These are phyloP conservation scores for Thymus mandschuricus DNA, from an alignment of 257 asterid species.

Conservation along the genomic window DNA sequence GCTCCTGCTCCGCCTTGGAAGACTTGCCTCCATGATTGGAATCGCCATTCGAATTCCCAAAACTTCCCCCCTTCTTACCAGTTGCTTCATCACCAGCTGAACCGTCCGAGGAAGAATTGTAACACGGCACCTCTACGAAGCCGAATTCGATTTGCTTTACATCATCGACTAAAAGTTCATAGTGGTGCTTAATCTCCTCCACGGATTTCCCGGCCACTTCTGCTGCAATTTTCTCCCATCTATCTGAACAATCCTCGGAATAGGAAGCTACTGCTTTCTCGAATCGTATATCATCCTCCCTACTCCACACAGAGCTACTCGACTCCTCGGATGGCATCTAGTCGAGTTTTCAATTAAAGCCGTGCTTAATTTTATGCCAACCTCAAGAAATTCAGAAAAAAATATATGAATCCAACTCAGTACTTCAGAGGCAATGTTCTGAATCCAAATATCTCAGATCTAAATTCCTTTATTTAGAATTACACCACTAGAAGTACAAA, in stretches of 20 bases:
- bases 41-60: constrained; percentile 50
- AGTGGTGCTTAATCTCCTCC: constrained; percentile 73
- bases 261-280: constrained; percentile 77
- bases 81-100: constrained; percentile 59
- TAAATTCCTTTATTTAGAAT: constrained; percentile 6
- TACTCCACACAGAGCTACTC: constrained; percentile 72
- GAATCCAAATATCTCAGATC: constrained; percentile 44
- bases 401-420: constrained; percentile 10
- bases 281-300: constrained; percentile 78
- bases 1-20: constrained; percentile 77
- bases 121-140: constrained; percentile 62
- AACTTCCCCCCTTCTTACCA: constrained; percentile 50
- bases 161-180: constrained; percentile 76
- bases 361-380: background rate
- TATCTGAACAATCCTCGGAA: constrained; percentile 61
- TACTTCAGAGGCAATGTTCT: constrained; percentile 26
- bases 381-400: constrained; percentile 17
- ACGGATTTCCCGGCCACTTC: constrained; percentile 76
- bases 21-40: constrained; percentile 61
- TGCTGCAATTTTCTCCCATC: constrained; percentile 85
- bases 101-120: constrained; percentile 61
- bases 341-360: constrained; percentile 31
- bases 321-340: constrained; percentile 73
- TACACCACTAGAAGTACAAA: background rate
- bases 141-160: constrained; percentile 76